A percentile compares a stretch with the other conserved stretches of the same genome.
Conservation (phyloP, 345 rosid genomes). For the Clausena lansium region DNA sequence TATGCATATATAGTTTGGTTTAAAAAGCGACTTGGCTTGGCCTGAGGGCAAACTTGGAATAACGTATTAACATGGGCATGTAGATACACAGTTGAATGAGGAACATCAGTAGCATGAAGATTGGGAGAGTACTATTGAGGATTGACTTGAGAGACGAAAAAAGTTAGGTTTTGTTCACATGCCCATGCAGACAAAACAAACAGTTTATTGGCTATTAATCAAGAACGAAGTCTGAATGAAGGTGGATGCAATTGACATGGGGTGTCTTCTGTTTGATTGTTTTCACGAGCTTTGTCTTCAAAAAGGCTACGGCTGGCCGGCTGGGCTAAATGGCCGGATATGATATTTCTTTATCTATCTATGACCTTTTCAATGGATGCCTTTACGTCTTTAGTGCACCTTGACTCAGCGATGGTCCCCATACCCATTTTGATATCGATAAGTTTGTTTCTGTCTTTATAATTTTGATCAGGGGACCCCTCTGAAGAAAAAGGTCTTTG, state of each 20-base stretch:
- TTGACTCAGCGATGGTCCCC: not conserved
- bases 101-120: not conserved
- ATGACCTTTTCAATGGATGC: not conserved
- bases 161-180: constrained; percentile 50
- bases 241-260: not conserved
- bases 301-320: not conserved
- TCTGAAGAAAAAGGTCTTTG: constrained; percentile 15
- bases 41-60: constrained; percentile 2
- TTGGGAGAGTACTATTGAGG: not conserved
- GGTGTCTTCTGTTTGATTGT: not conserved
- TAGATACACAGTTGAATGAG: not conserved
- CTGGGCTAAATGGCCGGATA: not conserved
- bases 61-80: not conserved
- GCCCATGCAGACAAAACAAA: constrained; percentile 42
- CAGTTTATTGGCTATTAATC: not conserved
- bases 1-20: not conserved
- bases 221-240: not conserved
- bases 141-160: constrained; percentile 17
- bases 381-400: constrained; percentile 42
- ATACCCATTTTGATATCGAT: constrained; percentile 16
- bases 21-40: not conserved
- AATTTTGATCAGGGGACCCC: not conserved
- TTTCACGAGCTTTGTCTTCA: constrained; percentile 37
- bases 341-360: not conserved
- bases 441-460: not conserved